Base-by-base conservation (phyloP, 2,329 filamentous ascomycete genomes). In the Fusarium keratoplasticum region DNA sequence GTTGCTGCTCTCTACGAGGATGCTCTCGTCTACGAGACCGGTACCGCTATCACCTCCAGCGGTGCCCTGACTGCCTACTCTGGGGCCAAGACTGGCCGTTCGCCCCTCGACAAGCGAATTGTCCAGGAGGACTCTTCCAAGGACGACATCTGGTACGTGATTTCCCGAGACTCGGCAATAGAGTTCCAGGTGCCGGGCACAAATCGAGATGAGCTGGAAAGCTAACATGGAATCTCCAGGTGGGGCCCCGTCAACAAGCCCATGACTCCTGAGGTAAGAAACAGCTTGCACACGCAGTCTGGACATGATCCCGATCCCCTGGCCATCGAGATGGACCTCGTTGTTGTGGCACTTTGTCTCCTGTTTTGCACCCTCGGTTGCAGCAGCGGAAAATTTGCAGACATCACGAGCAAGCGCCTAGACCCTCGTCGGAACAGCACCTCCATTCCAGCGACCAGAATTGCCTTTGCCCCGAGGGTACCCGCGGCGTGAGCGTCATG, bases 181-280 rank as follows among this genome's bases (percentile, higher is more conserved):
- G 61, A 67, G 62, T 65, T 75, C 50, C 64, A 65, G 42, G 27
- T 61, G 69, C 60, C 58, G 63, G 22, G 31, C 57, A 70, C 57
- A 63, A 67, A 61, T 75, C 59, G 61, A 63, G 54, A 67, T 74
- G 67, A 78, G 38, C 67, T 69, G 67, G 71, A 59, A 59, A 64
- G 73, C 79, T 84, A 79, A 83, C 80, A 72, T 35, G 67, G 65
- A 50, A 59, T 73, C 64, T 70, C 62, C 69, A 88, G 87, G 86
- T 98, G 96, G 96, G 96, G 96, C 81, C 96, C 96, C 66, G 96
- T 99, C 78, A 99, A 99, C 90, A 98, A 98, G 91, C 94, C 96
- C 82, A 99, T 99, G 96, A 92, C 91, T 78, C 91, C 95, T 80
- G 95, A 98, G 85, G 96, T 98, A 93, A 78, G 77, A 76, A 64